A percentile compares a stretch with the other conserved stretches of the same genome.
phyloP scores from a whole-genome alignment of 2,329 filamentous ascomycete genomes.

The Calonectria montana region DNA sequence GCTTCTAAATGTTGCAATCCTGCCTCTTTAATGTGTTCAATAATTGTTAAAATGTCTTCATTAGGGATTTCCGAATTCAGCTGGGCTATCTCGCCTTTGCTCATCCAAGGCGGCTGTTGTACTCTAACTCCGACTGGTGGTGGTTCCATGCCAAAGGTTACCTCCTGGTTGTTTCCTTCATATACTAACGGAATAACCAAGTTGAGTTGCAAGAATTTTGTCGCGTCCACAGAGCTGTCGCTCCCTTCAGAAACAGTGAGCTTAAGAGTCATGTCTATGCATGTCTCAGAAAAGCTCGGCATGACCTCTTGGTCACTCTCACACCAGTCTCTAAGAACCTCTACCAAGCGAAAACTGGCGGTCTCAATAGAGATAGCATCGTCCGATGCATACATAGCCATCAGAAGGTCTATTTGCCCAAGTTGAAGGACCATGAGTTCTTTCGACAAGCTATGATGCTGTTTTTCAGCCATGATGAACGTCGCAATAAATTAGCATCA shows the following conservation, averaged over 20 bases:
- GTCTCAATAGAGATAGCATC: conserved; percentile 47
- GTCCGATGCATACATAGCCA: conserved; percentile 61
- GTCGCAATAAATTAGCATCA: background rate
- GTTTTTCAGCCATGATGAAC: background rate
- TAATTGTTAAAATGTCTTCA: conserved; percentile 57
- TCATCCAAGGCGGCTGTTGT: conserved; percentile 64
- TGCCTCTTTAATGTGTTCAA: conserved; percentile 56
- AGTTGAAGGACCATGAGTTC: conserved; percentile 61
- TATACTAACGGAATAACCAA: conserved; percentile 48
- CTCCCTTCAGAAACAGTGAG: conserved; percentile 36
- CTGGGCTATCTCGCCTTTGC: conserved; percentile 56
- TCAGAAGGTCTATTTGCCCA: conserved; percentile 61
- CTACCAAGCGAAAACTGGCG: conserved; percentile 27
- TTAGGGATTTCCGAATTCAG: conserved; percentile 55
- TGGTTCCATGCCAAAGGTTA: conserved; percentile 44
- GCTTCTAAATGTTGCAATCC: conserved; percentile 45
- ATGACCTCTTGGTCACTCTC: conserved; percentile 21
- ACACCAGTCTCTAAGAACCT: conserved; percentile 37
- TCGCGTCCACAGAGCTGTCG: background rate
- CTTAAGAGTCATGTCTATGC: conserved; percentile 41
- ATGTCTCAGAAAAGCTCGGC: conserved; percentile 17
- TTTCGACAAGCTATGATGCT: conserved; percentile 44
- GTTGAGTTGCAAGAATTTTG: conserved; percentile 46
- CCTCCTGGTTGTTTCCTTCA: conserved; percentile 14
- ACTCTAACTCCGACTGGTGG: conserved; percentile 55